Percentiles rank a stretch among this genome's conserved stretches.
Evolutionary conservation across 345 rosid species (phyloP).

Genomic region (Bruguiera sexangula): DNA sequence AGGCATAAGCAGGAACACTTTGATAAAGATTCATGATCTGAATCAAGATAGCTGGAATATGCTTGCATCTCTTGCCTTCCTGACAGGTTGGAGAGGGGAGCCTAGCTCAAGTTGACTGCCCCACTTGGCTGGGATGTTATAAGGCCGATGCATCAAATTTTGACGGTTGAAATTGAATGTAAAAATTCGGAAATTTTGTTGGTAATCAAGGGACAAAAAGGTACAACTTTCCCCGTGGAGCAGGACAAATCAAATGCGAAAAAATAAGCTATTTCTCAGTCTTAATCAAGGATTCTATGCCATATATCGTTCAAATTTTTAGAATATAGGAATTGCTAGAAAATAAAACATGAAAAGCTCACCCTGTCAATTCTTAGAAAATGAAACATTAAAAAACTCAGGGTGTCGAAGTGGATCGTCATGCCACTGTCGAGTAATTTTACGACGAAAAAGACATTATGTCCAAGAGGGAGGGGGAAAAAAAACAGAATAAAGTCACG

Average conservation of each 20-base stretch:
- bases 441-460: background rate
- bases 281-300: no score
- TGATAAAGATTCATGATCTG: background rate
- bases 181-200: background rate
- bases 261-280: no score
- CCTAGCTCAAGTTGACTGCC: slow-evolving; percentile 18
- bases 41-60: slow-evolving; percentile 18
- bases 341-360: no score
- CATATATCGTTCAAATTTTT: no score
- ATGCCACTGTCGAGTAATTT: no score
- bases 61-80: slow-evolving; percentile 3
- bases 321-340: no score
- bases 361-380: no score
- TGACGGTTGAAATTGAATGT: background rate
- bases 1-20: background rate
- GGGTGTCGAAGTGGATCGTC: no score
- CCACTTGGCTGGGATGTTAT: slow-evolving; percentile 5
- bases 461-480: background rate
- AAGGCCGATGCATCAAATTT: background rate
- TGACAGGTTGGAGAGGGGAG: slow-evolving; percentile 28
- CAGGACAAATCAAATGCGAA: no score
- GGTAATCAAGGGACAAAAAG: no score
- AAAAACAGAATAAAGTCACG: slow-evolving; percentile 6
- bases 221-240: no score
- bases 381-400: no score